Base-by-base conservation (phyloP, 116 monocot species). In the Thalassia testudinum region DNA sequence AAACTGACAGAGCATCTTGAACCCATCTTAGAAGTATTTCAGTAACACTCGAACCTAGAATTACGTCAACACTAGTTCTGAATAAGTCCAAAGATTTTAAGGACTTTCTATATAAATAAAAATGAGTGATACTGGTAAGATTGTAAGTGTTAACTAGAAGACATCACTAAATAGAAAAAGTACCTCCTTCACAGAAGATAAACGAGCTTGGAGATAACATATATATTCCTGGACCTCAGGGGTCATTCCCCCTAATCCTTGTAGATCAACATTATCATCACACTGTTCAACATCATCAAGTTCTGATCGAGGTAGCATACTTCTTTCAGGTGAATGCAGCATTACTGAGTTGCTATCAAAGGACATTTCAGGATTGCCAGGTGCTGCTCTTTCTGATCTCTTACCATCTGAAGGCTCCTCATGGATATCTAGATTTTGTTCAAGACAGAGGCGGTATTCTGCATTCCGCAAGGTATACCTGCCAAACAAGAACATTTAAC, bases 401-500 rank as follows among this genome's bases (percentile, higher is more conserved):
- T 62, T 34, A 34, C 30, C 30, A 42, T 70, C 71, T n/a, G 65
- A 58, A 30, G 43, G 25, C 38, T 78, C 74, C 43, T 78, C 78
- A 28, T 37, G 43, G 58, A 69, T 54, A 56, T 70, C 91, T 37
- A 85, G 28, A 30, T 66, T 91, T 56, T 73, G 70, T 75, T 91
- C 91, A 58, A 91, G 75, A 50, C 70, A 85, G 26, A 85, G 73
- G 62, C 85, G 75, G 57, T 85, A 85, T 63, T 91, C 91, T 50
- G 85, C 91, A 78, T 85, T 85, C 21, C 78, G 75, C 42, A 91
- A 69, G 43, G 91, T 85, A 58, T 91, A 91, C 63, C 91, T 91
- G 78, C 53, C 57, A 34, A 34, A 34, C 30, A 34, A 34, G 10
- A 34, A 34, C n/a, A n/a, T n/a, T n/a, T n/a, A n/a, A n/a, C n/a